A percentile compares a stretch with the other conserved stretches of the same genome.
These are phyloP conservation scores for Linnemannia hyalina DNA, from an alignment of 192 early-diverging fungal species.

Conservation along the genomic window DNA sequence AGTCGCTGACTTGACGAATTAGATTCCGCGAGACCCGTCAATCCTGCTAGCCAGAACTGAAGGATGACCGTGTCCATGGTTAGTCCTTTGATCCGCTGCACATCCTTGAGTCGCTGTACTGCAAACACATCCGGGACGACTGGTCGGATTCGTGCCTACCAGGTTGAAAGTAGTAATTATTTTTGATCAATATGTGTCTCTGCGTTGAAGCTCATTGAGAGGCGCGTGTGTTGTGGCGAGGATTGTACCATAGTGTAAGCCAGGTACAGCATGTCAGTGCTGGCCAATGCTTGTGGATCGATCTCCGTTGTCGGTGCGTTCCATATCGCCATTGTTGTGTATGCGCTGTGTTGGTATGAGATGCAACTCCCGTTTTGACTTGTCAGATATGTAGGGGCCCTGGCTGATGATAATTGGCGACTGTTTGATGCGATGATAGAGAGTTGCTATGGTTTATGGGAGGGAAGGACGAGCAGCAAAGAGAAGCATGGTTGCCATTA, in stretches of 20 bases:
- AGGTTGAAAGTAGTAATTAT: background rate
- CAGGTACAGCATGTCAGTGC: constrained; percentile 37
- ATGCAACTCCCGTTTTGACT: background rate
- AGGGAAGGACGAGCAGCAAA: background rate
- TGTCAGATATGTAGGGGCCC: background rate
- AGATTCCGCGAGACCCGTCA: constrained; percentile 47
- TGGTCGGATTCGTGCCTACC: constrained; percentile 45
- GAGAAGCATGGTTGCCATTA: background rate
- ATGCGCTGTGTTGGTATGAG: background rate
- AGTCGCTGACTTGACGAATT: constrained; percentile 23
- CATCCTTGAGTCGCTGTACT: constrained; percentile 45
- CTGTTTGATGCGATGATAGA: background rate
- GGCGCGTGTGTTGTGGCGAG: background rate
- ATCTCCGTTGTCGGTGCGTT: constrained; percentile 6
- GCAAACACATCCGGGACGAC: constrained; percentile 25
- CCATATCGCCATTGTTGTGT: constrained; percentile 17
- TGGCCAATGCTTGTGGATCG: constrained; percentile 24
- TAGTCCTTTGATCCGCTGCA: constrained; percentile 34
- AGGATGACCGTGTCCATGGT: constrained; percentile 41
- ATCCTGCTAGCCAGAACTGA: constrained; percentile 50
- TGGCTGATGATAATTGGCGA: background rate
- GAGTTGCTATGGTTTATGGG: background rate
- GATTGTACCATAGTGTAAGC: constrained; percentile 29
- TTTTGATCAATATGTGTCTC: background rate
- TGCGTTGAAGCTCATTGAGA: background rate